These are phyloP conservation scores for Saprolegnia parasitica DNA, from an alignment of 352 stramenopile genomes.

Conservation along the genomic window DNA sequence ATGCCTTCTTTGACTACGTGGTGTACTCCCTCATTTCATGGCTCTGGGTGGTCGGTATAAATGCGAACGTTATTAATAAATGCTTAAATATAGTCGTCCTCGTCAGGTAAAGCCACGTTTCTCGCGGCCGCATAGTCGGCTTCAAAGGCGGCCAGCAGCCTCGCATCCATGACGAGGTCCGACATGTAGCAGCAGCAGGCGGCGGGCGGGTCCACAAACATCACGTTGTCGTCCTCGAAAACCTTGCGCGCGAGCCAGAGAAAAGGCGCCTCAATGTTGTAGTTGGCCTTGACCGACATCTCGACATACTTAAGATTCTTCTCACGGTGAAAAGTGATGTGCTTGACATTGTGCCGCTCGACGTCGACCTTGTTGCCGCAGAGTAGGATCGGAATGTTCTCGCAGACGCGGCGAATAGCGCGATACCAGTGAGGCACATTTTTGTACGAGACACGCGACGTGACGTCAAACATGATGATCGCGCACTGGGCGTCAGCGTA, in stretches of 20 bases:
- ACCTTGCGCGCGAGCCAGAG: slow-evolving; percentile 99
- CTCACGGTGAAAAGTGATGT: slow-evolving; percentile 99
- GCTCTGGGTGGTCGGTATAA: too few species aligned
- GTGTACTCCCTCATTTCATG: too few species aligned
- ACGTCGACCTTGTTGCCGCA: slow-evolving; percentile 99
- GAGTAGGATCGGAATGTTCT: slow-evolving; percentile 99
- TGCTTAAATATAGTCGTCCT: slow-evolving; percentile 94
- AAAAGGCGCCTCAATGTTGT: slow-evolving; percentile 99
- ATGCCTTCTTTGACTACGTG: too few species aligned
- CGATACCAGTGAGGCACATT: slow-evolving; percentile 99
- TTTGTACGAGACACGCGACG: slow-evolving; percentile 99
- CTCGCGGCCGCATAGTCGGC: slow-evolving; percentile 88
- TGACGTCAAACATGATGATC: slow-evolving; percentile 99
- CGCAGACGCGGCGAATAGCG: slow-evolving; percentile 98
- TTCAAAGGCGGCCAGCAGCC: slow-evolving; percentile 90
- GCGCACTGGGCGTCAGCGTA: slow-evolving; percentile 99
- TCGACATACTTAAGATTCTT: slow-evolving; percentile 99
- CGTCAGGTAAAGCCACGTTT: slow-evolving; percentile 92
- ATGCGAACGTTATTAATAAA: too few species aligned
- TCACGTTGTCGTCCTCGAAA: slow-evolving; percentile 95
- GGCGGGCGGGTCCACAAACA: slow-evolving; percentile 97
- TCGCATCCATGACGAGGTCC: slow-evolving; percentile 94
- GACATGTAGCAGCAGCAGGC: slow-evolving; percentile 78
- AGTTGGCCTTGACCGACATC: slow-evolving; percentile 99
- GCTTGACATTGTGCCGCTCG: slow-evolving; percentile 99